Percentiles rank a stretch among this genome's conserved stretches.
phyloP scores from a whole-genome alignment of 352 stramenopile genomes.

The Phytophthora aleatoria region DNA sequence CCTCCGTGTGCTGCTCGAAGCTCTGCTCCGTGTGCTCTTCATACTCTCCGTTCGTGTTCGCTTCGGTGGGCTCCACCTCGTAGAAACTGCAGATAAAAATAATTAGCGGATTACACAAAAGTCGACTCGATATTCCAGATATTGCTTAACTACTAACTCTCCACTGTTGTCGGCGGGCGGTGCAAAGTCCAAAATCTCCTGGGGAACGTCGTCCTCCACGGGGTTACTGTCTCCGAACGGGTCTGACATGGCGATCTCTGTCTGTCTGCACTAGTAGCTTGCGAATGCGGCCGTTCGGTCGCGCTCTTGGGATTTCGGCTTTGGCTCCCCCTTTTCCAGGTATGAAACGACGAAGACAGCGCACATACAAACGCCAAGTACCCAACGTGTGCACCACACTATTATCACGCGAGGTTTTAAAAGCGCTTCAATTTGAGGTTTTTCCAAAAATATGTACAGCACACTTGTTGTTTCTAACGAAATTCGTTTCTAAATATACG shows the following conservation, averaged over 20 bases:
- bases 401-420: constrained; percentile 15
- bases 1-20: constrained; percentile 17
- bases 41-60: constrained; percentile 16
- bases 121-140: constrained; percentile 18
- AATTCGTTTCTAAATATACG: not conserved
- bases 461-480: not conserved
- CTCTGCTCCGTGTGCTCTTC: constrained; percentile 20
- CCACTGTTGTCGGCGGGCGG: constrained; percentile 49
- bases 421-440: constrained; percentile 34
- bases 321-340: constrained; percentile 19
- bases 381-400: constrained; percentile 14
- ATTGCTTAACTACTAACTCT: constrained; percentile 44
- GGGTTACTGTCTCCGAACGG: constrained; percentile 56
- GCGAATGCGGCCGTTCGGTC: constrained; percentile 19
- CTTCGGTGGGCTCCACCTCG: constrained; percentile 56
- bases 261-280: constrained; percentile 7
- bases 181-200: constrained; percentile 67
- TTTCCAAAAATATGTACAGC: constrained; percentile 1
- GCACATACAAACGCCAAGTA: constrained; percentile 22
- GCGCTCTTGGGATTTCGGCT: constrained; percentile 22
- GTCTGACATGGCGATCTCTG: constrained; percentile 49
- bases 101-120: not conserved
- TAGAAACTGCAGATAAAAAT: constrained; percentile 51
- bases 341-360: constrained; percentile 21
- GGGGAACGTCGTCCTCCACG: constrained; percentile 32